Evolutionary conservation across 2,329 filamentous ascomycete genomes (phyloP).

Genomic region (Stagonosporopsis cucurbitacearum): DNA sequence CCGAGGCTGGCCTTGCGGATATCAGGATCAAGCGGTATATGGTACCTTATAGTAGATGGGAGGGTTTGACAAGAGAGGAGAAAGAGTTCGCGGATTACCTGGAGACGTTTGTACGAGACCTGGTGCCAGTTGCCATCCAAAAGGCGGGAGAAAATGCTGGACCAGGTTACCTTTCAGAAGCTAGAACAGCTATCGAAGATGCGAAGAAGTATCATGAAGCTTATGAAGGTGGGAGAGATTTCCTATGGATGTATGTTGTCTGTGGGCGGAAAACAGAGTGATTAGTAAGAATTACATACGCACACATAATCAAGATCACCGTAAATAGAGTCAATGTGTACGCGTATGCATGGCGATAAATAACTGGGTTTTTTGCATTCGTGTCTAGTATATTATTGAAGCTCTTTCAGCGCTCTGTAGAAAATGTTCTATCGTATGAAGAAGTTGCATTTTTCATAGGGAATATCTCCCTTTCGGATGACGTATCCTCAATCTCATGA

Average conservation of each 20-base stretch:
- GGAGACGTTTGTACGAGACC: background rate
- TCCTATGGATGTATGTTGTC: slow-evolving; percentile 17
- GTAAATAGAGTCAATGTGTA: too few species aligned
- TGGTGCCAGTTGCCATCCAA: background rate
- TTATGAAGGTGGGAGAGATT: background rate
- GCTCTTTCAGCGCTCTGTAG: background rate
- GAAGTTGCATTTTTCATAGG: background rate
- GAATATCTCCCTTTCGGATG: slow-evolving; percentile 11
- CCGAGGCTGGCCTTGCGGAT: slow-evolving; percentile 8
- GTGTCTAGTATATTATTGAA: background rate
- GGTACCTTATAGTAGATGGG: slow-evolving; percentile 5
- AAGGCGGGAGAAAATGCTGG: slow-evolving; percentile 3
- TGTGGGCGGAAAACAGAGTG: slow-evolving; percentile 2
- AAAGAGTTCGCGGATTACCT: slow-evolving; percentile 1
- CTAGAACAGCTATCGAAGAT: background rate
- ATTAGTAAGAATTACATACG: background rate
- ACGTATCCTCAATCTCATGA: slow-evolving; percentile 9
- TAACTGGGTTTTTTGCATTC: background rate
- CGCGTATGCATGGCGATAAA: too few species aligned
- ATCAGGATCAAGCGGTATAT: slow-evolving; percentile 7
- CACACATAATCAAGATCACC: too few species aligned
- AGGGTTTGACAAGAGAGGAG: slow-evolving; percentile 5
- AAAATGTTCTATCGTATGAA: background rate
- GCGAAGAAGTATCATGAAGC: background rate
- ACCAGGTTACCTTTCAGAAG: background rate